Evolutionary conservation across 2,329 filamentous ascomycete species (phyloP), one percentile per base, ranked within the genome.

Genomic region (Fusarium sp.): DNA sequence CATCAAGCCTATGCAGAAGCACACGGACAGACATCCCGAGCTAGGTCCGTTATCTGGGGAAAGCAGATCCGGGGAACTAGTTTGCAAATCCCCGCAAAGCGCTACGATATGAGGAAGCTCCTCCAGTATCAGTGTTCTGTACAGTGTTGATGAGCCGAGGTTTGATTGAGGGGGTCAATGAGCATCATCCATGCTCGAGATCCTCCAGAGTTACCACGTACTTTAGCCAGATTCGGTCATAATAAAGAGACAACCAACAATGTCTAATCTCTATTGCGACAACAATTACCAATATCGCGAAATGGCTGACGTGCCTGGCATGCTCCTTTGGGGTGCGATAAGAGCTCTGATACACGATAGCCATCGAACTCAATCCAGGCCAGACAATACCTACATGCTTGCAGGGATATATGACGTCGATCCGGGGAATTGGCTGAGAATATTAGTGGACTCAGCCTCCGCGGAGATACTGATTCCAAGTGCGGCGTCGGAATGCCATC

Each of bases 391-490:
- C 38, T 29, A 45, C 20, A 40, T 66, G 45, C 29, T 60, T 49
- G 10, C 68, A 69, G 52, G 68, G 68, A 42, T 71, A 30, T 32
- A 66, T 72, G 68, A 72, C 68, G 68, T 69, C 52, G 64, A 66
- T 61, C 55, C 25, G 55, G 59, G 62, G 64, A 50, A 50, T 71
- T 71, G 59, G 43, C 45, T 66, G 56, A 46, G 47, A 30, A 54
- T 49, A 61, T 71, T 54, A 71, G 43, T 52, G 68, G 63, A 24
- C 32, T 32, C 27, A 47, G 29, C 18, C 42, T 72, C 70, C 70
- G 70, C 70, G 70, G 70, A 72, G 70, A 72, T 64, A 57, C 25
- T 59, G 32, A 54, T 59, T 64, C 51, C 55, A 67, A 45, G 40
- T 52, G 62, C 42, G 54, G 53, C 53, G 53, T 70, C 53, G 68